These are phyloP conservation scores for Cyamopsis tetragonoloba DNA, from an alignment of 306 rosid genomes.

Conservation along the genomic window DNA sequence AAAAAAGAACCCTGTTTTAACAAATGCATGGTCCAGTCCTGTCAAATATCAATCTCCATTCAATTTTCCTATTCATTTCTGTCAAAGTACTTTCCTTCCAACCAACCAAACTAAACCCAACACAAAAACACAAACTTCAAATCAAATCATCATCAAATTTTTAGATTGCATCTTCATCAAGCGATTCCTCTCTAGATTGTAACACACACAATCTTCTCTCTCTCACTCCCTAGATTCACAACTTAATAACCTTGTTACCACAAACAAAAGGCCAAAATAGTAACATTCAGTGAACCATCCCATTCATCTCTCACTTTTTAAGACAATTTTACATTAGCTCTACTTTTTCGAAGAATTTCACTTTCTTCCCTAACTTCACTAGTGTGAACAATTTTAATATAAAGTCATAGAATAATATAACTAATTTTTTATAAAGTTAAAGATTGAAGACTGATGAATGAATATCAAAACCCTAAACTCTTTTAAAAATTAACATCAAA, in stretches of 20 bases:
- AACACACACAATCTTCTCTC: slow-evolving; percentile 7
- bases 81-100: not conserved
- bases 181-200: not conserved
- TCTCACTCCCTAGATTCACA: not conserved
- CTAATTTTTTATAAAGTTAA: too few species aligned
- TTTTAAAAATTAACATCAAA: too few species aligned
- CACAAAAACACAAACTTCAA: not conserved
- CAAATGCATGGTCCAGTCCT: slow-evolving; percentile 13
- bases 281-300: too few species aligned
- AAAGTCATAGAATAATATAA: too few species aligned
- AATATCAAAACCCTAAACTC: too few species aligned
- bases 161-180: slow-evolving; percentile 6
- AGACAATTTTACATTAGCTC: too few species aligned
- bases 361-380: too few species aligned
- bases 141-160: too few species aligned
- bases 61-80: not conserved
- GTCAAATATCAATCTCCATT: not conserved
- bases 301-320: too few species aligned
- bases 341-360: too few species aligned
- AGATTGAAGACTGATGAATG: too few species aligned
- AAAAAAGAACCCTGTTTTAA: not conserved
- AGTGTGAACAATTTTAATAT: too few species aligned
- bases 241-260: not conserved
- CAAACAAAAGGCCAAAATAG: slow-evolving; percentile 19
- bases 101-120: slow-evolving; percentile 14